Percentiles rank a stretch among this genome's conserved stretches.
Evolutionary conservation across 257 asterid genomes (phyloP).

Genomic region (Thymus quinquecostatus): DNA sequence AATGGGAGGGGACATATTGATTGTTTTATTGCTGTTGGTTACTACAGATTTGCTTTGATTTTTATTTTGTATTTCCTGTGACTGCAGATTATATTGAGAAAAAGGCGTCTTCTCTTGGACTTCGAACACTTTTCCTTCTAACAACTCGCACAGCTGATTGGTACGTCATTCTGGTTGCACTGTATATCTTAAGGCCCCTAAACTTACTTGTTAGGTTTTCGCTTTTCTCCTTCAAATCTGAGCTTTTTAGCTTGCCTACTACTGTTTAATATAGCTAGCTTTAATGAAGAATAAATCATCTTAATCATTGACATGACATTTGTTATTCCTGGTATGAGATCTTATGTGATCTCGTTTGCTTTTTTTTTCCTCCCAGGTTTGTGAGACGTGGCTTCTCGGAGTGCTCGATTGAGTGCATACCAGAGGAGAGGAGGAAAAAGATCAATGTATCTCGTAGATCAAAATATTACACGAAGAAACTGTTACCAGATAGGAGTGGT

Average conservation of each 20-base stretch:
- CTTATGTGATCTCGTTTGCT: not conserved
- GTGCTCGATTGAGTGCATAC: conserved; percentile 71
- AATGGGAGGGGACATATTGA: not conserved
- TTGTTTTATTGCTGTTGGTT: conserved; percentile 20
- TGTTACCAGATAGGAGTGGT: conserved; percentile 78
- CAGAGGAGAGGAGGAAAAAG: conserved; percentile 71
- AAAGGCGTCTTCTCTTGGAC: conserved; percentile 84
- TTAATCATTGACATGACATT: not conserved
- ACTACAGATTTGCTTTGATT: conserved; percentile 12
- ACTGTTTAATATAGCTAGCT: not conserved
- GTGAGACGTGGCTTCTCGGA: conserved; percentile 92
- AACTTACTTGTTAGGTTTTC: not conserved
- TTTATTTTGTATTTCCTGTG: conserved; percentile 1
- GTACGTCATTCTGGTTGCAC: conserved; percentile 44
- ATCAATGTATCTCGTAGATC: conserved; percentile 80
- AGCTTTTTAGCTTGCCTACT: not conserved
- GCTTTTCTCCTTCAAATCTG: not conserved
- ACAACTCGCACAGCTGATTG: conserved; percentile 98
- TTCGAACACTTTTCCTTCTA: conserved; percentile 76
- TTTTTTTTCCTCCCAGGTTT: conserved; percentile 56
- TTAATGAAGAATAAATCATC: not conserved
- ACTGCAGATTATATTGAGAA: conserved; percentile 88
- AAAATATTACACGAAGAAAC: conserved; percentile 83
- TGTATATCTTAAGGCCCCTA: not conserved
- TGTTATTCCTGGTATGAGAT: not conserved